phyloP scores from a whole-genome alignment of 805 yeast species.

The Torulaspora quercuum region DNA sequence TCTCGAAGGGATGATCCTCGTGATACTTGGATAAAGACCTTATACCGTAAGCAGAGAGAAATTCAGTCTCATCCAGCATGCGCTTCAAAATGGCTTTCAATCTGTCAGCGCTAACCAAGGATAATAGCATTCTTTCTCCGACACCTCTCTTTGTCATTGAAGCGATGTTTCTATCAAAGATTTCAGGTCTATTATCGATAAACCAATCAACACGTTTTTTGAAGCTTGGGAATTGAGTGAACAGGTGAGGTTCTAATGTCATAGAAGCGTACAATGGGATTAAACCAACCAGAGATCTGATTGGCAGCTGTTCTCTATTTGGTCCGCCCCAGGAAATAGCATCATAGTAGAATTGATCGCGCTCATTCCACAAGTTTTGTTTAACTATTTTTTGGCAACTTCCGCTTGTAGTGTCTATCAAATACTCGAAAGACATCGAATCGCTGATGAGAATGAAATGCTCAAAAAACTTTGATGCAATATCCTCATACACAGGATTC shows the following conservation, averaged over 20 bases:
- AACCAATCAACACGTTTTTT: constrained; percentile 84
- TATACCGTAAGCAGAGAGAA: constrained; percentile 78
- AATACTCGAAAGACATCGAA: constrained; percentile 71
- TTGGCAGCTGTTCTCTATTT: constrained; percentile 67
- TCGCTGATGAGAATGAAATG: constrained; percentile 89
- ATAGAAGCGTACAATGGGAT: constrained; percentile 87
- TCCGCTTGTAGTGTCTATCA: constrained; percentile 33
- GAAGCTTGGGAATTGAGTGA: constrained; percentile 76
- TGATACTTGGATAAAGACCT: constrained; percentile 86
- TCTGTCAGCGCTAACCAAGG: constrained; percentile 79
- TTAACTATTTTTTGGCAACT: constrained; percentile 44
- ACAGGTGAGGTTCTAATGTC: constrained; percentile 79
- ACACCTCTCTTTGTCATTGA: constrained; percentile 75
- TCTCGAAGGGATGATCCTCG: constrained; percentile 75
- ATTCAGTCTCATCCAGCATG: constrained; percentile 84
- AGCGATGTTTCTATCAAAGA: constrained; percentile 81
- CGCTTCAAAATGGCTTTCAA: constrained; percentile 68
- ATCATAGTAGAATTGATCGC: constrained; percentile 85
- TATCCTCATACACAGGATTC: constrained; percentile 83
- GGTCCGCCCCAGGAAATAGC: constrained; percentile 80
- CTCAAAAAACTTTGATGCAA: constrained; percentile 91
- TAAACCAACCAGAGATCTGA: constrained; percentile 84
- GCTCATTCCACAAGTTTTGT: constrained; percentile 83
- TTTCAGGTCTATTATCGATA: constrained; percentile 59
- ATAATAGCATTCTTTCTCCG: constrained; percentile 74